These are phyloP conservation scores for Pseudogymnoascus sp. DNA, from an alignment of 2,329 filamentous ascomycete species.

Conservation along the genomic window DNA sequence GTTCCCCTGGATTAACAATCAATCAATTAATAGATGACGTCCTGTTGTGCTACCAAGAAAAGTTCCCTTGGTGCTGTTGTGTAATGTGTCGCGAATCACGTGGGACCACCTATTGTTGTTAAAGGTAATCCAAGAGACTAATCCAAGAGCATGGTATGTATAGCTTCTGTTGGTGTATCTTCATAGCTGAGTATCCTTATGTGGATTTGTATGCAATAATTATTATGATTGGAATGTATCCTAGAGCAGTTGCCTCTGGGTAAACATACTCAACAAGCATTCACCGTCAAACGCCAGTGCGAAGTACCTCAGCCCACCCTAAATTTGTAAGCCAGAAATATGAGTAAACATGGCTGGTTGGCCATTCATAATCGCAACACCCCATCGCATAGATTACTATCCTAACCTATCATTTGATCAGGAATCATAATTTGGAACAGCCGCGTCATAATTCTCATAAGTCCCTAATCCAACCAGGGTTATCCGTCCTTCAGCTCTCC, in stretches of 20 bases:
- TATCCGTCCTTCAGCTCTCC: neutral
- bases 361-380: neutral
- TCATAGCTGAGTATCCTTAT: neutral
- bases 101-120: neutral
- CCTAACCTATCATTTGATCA: neutral
- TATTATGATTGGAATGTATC: neutral
- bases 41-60: neutral
- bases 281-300: neutral
- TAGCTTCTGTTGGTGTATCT: neutral
- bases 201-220: neutral
- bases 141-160: neutral
- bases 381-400: neutral
- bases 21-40: neutral
- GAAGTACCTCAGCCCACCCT: neutral
- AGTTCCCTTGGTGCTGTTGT: neutral
- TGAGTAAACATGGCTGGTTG: neutral
- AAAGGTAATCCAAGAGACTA: neutral
- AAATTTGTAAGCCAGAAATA: neutral
- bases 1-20: slow-evolving; percentile 3
- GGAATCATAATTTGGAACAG: neutral
- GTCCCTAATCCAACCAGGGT: neutral
- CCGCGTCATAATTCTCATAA: neutral
- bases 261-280: neutral
- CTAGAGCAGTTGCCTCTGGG: neutral
- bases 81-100: neutral